Evolutionary conservation across 192 early-diverging fungal species (phyloP), one percentile per base, ranked within the genome.

Genomic region (Entophlyctis luteolus): DNA sequence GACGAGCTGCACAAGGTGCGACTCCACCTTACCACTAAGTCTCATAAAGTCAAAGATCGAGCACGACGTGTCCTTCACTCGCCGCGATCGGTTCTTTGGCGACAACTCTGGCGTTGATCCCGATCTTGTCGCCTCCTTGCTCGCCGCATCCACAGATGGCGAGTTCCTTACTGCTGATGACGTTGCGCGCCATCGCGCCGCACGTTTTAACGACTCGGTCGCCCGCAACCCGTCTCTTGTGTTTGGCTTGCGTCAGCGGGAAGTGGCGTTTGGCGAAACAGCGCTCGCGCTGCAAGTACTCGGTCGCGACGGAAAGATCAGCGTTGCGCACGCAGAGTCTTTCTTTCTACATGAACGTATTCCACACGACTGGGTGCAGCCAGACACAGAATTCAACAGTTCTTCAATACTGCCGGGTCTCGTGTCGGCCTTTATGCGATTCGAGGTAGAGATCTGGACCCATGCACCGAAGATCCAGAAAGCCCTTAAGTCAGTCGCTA

Each of bases 11-110:
- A n/a, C 42, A n/a, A 18, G 8, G 22, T 27, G 50, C 8, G 50
- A 18, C 60, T 28, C 47, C 37, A 62, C 60, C 20, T 52, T 6
- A 18, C 20, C 22, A 52, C 8, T 14, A 27, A 10, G 20, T 18
- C 18, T 52, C 50, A 52, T 10, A 27, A 23, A 10, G 42, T 10
- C 42, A n/a, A 12, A 6, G 27, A 72, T 78, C 20, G 77, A 78
- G 54, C 77, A 78, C 56, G 77, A 78, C 34, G 62, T 63, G 2
- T 75, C 73, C 34, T 55, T 78, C 38, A 39, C 68, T 12, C 38
- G 77, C 0, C 33, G 53, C 34, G 77, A 78, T 46, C 31, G 23
- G 23, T 34, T 27, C 48, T 60, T 78, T 54, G 77, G 77, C 16
- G 70, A 78, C 66, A 67, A 63, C 62, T 22, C 20, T 23, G 1